Conservation (phyloP, 2,329 filamentous ascomycete genomes). For the Hymenoscyphus linearis region DNA sequence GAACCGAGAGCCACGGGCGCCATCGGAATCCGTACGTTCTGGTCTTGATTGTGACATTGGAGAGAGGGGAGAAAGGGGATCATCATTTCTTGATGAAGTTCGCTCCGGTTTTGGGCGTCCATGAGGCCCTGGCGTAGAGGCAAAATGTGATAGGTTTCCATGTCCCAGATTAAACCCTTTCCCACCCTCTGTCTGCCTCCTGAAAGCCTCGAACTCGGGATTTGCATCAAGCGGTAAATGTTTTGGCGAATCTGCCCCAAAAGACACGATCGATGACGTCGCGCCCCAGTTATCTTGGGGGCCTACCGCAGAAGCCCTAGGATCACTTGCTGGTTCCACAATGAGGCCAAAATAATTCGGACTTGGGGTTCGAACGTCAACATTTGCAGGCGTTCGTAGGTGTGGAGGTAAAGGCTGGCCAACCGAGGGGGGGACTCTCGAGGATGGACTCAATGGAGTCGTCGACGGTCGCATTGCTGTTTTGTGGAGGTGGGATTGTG, state of each 20-base stretch:
- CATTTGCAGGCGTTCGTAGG: slow-evolving; percentile 24
- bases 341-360: slow-evolving; percentile 85
- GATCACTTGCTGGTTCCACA: slow-evolving; percentile 55
- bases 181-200: slow-evolving; percentile 64
- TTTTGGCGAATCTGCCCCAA: slow-evolving; percentile 62
- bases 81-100: slow-evolving; percentile 17
- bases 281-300: slow-evolving; percentile 71
- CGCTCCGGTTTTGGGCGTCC: slow-evolving; percentile 22
- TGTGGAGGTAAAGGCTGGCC: slow-evolving; percentile 24
- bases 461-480: slow-evolving; percentile 17
- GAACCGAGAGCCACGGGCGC: slow-evolving; percentile 48
- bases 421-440: slow-evolving; percentile 24
- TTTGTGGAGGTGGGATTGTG: slow-evolving; percentile 20
- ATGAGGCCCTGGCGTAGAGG: slow-evolving; percentile 29
- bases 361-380: slow-evolving; percentile 48
- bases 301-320: slow-evolving; percentile 57
- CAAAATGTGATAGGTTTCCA: slow-evolving; percentile 41
- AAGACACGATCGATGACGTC: slow-evolving; percentile 65
- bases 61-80: slow-evolving; percentile 12
- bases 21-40: slow-evolving; percentile 38
- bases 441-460: slow-evolving; percentile 20
- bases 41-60: slow-evolving; percentile 20
- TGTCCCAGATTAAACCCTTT: slow-evolving; percentile 43
- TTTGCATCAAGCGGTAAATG: slow-evolving; percentile 69
- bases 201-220: slow-evolving; percentile 77